Evolutionary conservation across 768 basidiomycete genomes (phyloP), one percentile per base, ranked within the genome.

Genomic region (Leccinum longicurvipes): DNA sequence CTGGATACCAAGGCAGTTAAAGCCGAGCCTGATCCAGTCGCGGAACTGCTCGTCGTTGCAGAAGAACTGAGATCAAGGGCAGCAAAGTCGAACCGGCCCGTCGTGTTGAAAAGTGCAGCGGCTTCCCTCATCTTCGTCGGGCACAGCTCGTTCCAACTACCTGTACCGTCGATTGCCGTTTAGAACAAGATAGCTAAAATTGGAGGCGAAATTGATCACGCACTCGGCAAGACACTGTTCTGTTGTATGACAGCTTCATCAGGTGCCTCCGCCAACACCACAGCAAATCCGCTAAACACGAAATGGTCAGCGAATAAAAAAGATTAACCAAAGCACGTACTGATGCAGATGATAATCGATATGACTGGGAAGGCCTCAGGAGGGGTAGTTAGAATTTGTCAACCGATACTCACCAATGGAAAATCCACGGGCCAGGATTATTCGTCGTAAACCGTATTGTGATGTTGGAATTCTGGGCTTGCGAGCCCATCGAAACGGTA

Each of bases 391-490:
- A 45, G 23, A 25, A 50, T 29, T 10, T 29, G 12, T 14, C 19
- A 44, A 41, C 12, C 9, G 19, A 9, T 48, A 34, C 63, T 51
- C 34, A 67, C 71, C 71, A 80, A 58, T 80, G 79, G 28, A 79
- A 57, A 60, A 80, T 72, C 80, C 83, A 85, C 3, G 80, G 80
- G 11, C 87, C 87, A 4, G 85, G 77, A 67, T 88, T 88, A 62
- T 88, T 80, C 3, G 85, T 85, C 24, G 72, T 63, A 69, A 85
- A 87, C 32, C 85, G 78, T 50, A 89, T 72, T 3, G 79, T 79
- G 27, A 80, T 78, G 63, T 79, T 70, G 66, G 79, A 68, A 0
- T 54, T 56, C 68, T 79, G 61, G 2, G 56, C 62, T 53, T 68
- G 65, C 36, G 59, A 60, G n/a, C 71, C 69, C 61, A 69, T 72